Percentiles rank a stretch among this genome's conserved stretches.
Evolutionary conservation across 345 rosid genomes (phyloP).

Genomic region (Eucalyptus viminalis): DNA sequence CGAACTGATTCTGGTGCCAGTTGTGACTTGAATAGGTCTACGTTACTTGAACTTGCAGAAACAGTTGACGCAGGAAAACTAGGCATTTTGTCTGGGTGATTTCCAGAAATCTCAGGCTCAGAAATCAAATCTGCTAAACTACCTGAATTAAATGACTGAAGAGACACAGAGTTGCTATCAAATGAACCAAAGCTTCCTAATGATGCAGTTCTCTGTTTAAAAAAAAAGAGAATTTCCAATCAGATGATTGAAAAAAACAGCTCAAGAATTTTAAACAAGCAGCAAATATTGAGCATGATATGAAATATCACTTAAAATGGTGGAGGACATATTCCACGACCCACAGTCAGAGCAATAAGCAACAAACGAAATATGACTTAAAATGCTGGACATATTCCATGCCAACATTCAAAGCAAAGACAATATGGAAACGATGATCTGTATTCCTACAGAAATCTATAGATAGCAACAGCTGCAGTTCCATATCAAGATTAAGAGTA

Average conservation of each 20-base stretch:
- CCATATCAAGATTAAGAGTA: background rate
- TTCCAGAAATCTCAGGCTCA: constrained; percentile 27
- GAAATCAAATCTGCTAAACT: constrained; percentile 32
- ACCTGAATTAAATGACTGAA: constrained; percentile 48
- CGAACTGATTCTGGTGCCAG: constrained; percentile 12
- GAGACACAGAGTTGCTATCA: constrained; percentile 47
- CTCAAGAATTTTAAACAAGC: background rate
- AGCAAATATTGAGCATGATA: background rate
- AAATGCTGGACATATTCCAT: background rate
- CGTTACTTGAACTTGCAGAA: constrained; percentile 20
- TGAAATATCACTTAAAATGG: background rate
- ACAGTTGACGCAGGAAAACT: constrained; percentile 11
- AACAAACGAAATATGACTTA: background rate
- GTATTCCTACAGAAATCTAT: background rate
- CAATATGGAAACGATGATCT: background rate
- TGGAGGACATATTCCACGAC: background rate
- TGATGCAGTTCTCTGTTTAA: constrained; percentile 59
- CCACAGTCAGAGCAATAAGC: background rate
- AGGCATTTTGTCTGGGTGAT: constrained; percentile 18
- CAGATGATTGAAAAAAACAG: constrained; percentile 3
- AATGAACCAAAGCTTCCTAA: constrained; percentile 59
- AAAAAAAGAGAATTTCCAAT: constrained; percentile 2
- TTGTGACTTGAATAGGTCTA: constrained; percentile 26
- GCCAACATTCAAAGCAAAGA: background rate
- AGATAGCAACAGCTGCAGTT: background rate